Evolutionary conservation across 768 basidiomycete genomes (phyloP), one percentile per base, ranked within the genome.

Genomic region (Clitopilus hobsonii): DNA sequence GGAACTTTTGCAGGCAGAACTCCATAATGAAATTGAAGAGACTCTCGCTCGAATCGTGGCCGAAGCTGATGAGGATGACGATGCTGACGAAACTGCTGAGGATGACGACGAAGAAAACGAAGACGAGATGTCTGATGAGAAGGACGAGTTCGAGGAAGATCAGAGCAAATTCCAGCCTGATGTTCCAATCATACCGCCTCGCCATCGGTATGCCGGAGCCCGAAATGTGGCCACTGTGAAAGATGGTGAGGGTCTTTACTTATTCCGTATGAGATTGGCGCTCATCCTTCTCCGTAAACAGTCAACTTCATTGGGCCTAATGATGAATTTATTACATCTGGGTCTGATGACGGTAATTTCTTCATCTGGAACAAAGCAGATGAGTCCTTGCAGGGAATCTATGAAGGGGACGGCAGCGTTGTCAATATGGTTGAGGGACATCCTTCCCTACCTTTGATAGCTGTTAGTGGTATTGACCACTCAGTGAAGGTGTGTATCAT

Each of bases 351-450:
- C 59, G 89, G 89, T 1, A 85, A 90, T 64, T 86, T 89, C 68
- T 96, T 96, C 66, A 74, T 94, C 13, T 96, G 93, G 93, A 74
- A 82, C 56, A 94, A 94, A 64, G 67, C 70, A 16, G 78, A 78
- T 14, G 86, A 84, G 0, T 67, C 67, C 11, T 68, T 94, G 8
- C 81, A 83, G 53, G 89, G 88, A 13, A 84, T 96, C 45, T 84
- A 90, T 60, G 90, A 94, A 73, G 93, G 92, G 29, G 93, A 96
- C 61, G 76, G 79, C 22, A 78, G 71, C 51, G 82, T 94, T 2
- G 93, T 94, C 14, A 96, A 95, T 65, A 89, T 89, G 62, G 82
- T 96, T 52, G 92, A 94, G 68, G 84, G 83, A 0, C 91, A 95
- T 76, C 81, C 93, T 0, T 77, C 82, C 38, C 70, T 94, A 14